Conservation (phyloP, 2,329 filamentous ascomycete genomes). For the Botryotinia globosa region DNA sequence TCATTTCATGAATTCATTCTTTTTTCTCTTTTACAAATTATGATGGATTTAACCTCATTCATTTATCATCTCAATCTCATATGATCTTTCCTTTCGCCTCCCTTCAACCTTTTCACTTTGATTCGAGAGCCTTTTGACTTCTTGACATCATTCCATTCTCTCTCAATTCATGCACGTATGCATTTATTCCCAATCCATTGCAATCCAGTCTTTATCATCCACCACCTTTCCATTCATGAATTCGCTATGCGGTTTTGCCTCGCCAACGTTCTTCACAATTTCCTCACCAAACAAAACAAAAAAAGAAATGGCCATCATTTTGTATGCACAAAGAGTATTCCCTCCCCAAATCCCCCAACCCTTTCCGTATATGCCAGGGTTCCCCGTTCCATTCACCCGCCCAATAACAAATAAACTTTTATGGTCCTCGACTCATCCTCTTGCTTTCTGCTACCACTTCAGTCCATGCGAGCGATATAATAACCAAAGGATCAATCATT, state of each 20-base stretch:
- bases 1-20: background rate
- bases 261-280: background rate
- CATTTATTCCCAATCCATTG: background rate
- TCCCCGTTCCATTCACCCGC: background rate
- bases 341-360: background rate
- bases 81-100: background rate
- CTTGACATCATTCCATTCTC: background rate
- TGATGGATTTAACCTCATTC: conserved; percentile 10
- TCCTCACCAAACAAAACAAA: background rate
- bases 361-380: conserved; percentile 14
- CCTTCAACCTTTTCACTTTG: background rate
- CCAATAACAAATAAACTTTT: conserved; percentile 14
- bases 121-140: background rate
- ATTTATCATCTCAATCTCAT: conserved; percentile 15
- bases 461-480: background rate
- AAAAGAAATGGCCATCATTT: conserved; percentile 12
- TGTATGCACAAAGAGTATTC: conserved; percentile 10
- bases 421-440: conserved; percentile 3
- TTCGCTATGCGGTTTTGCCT: background rate
- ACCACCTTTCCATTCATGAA: conserved; percentile 7
- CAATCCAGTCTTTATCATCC: conserved; percentile 10
- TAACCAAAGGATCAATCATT: conserved; percentile 7
- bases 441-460: conserved; percentile 1
- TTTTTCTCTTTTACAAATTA: background rate
- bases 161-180: background rate